These are phyloP conservation scores for Pyrus betulifolia DNA, from an alignment of 306 rosid genomes.

Conservation along the genomic window DNA sequence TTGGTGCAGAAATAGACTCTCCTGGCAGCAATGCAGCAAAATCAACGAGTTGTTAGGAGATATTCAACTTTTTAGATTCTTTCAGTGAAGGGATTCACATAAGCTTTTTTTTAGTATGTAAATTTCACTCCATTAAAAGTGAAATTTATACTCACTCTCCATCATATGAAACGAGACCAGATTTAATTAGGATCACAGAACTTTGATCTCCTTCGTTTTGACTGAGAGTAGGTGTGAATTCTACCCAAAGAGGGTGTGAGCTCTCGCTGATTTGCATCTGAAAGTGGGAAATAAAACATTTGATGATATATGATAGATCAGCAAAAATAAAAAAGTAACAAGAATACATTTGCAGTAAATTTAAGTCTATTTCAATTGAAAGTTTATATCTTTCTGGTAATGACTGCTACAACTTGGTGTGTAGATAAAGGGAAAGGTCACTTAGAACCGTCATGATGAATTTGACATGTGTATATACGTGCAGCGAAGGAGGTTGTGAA, in stretches of 20 bases:
- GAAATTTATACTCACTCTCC: constrained; percentile 46
- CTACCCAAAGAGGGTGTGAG: constrained; percentile 68
- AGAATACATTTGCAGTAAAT: not conserved
- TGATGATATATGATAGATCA: not conserved
- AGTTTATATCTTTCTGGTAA: not conserved
- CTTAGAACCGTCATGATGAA: no score
- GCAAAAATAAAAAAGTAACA: not conserved
- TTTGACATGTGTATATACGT: no score
- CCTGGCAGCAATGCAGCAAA: constrained; percentile 36
- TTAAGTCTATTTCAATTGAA: not conserved
- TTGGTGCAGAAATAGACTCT: constrained; percentile 72
- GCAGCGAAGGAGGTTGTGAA: not conserved
- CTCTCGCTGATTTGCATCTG: constrained; percentile 73
- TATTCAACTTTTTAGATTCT: not conserved
- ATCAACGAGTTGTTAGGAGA: constrained; percentile 10
- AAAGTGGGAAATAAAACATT: not conserved
- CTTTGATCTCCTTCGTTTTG: constrained; percentile 41
- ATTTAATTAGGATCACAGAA: constrained; percentile 33
- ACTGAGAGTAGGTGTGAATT: constrained; percentile 34
- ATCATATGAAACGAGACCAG: constrained; percentile 61
- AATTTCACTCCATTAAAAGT: constrained; percentile 5
- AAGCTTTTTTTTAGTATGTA: constrained; percentile 5
- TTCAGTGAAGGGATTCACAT: constrained; percentile 7
- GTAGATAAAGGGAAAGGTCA: not conserved
- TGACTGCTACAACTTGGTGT: not conserved